Evolutionary conservation across 164 flowering plant genomes (phyloP).

Genomic region (Akebia trifoliata): DNA sequence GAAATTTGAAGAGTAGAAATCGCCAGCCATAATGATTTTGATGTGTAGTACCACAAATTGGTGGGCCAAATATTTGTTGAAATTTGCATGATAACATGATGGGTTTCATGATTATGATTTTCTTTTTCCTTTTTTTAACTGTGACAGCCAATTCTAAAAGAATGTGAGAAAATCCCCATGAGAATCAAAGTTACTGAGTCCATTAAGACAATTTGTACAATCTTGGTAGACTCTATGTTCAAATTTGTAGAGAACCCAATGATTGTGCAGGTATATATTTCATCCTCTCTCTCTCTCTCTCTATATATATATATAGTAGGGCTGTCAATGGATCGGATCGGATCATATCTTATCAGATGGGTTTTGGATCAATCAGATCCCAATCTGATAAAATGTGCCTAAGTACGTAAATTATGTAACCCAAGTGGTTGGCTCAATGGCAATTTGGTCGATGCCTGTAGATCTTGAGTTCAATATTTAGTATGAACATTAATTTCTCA

Average conservation of each 20-base stretch:
- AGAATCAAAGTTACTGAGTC: not conserved
- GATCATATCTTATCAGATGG: not conserved
- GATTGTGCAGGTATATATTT: conserved; percentile 15
- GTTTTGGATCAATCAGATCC: not conserved
- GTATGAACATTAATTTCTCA: no score
- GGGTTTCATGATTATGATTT: no score
- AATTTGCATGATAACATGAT: not conserved
- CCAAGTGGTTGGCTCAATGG: no score
- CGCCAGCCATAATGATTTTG: no score
- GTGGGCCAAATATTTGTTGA: not conserved
- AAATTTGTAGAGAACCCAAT: conserved; percentile 11
- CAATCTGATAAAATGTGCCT: no score
- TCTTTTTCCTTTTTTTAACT: not conserved
- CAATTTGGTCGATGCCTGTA: no score
- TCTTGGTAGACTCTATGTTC: conserved; percentile 11
- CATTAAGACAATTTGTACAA: not conserved
- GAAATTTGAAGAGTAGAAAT: no score
- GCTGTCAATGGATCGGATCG: not conserved
- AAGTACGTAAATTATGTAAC: no score
- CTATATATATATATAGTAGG: no score
- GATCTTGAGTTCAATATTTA: no score
- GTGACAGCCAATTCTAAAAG: conserved; percentile 9
- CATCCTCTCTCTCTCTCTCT: no score
- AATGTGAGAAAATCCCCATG: not conserved
- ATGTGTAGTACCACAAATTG: no score